phyloP scores from a whole-genome alignment of 108 stramenopile genomes.

The Mediolabrus comicus region DNA sequence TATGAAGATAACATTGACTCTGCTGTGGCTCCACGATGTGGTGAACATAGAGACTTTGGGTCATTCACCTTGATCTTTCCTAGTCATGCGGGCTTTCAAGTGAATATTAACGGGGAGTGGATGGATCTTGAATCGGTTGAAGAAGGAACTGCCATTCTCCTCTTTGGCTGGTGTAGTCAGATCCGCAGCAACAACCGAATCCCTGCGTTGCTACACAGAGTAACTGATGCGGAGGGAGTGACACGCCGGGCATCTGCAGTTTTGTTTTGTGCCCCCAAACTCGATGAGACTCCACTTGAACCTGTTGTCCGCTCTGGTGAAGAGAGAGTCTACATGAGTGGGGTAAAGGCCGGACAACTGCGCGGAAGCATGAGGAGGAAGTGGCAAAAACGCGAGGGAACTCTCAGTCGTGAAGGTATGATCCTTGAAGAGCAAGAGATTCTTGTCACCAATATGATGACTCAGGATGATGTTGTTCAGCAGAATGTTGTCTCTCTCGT shows the following conservation, averaged over 20 bases:
- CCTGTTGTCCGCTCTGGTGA: slow-evolving; percentile 21
- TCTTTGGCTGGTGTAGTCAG: slow-evolving; percentile 36
- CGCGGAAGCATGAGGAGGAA: slow-evolving; percentile 23
- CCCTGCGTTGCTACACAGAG: no score
- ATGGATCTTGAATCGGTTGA: slow-evolving; percentile 5
- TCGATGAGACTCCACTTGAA: slow-evolving; percentile 19
- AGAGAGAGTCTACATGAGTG: slow-evolving; percentile 15
- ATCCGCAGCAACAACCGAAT: slow-evolving; percentile 36
- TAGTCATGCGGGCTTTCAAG: slow-evolving; percentile 15
- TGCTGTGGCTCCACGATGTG: slow-evolving; percentile 20
- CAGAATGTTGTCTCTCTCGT: no score
- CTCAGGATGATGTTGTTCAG: slow-evolving; percentile 35
- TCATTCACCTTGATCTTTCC: slow-evolving; percentile 22
- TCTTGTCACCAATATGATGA: slow-evolving; percentile 22
- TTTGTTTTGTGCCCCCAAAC: no score
- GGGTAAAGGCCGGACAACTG: slow-evolving; percentile 20
- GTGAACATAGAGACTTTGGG: slow-evolving; percentile 41
- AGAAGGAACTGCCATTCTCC: slow-evolving; percentile 8
- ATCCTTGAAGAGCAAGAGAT: slow-evolving; percentile 31
- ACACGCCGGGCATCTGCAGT: no score
- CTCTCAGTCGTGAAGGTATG: slow-evolving; percentile 7
- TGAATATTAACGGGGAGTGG: slow-evolving; percentile 1
- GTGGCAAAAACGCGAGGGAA: slow-evolving; percentile 31
- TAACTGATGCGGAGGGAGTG: no score
- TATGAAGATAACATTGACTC: neutral